Base-by-base conservation (phyloP, 2,329 filamentous ascomycete species). In the Aspergillus sp. region DNA sequence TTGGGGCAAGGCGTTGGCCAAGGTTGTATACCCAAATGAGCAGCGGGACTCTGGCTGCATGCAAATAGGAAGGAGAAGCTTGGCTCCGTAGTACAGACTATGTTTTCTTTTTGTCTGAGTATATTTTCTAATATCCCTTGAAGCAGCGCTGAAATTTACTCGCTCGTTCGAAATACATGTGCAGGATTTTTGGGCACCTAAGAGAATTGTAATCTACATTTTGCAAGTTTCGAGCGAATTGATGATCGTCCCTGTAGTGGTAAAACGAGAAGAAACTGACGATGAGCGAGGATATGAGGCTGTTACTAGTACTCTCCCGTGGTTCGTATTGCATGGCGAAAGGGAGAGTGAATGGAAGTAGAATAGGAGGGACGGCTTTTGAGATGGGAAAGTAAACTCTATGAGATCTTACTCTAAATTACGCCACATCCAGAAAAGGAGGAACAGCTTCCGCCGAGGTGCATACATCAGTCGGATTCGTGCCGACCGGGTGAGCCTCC, bases 41-140 rank as follows among this genome's bases (percentile, higher is more conserved):
- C 62, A 66, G 62, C 65, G 60, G 65, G 65, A 66, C 65, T 64
- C 52, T 68, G 64, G 66, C 63, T 66, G 60, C 64, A 68, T 75
- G 72, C 70, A 73, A 74, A 75, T 75, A 75, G 68, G 70, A 72
- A 66, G 71, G 66, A 72, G 67, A 72, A 70, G 68, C 68, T 74
- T 73, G 70, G 70, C 68, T 73, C 25, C 47, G 47, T 73, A 70
- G 70, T 70, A 69, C 72, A 70, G 66, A 71, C 66, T 68, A 66
- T 70, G 67, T 70, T 72, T 74, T 71, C 66, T 69, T 73, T 50
- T 71, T 73, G 68, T 73, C 66, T 70, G 64, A 75, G 47, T 75
- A 74, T 73, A 71, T 72, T 71, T 36, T 74, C 74, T 76, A 74
- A 75, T 75, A 74, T 73, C 71, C 73, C 71, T 64, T 64, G 66